Conservation (phyloP, 139 green algal genomes). For the Chlorella sp. region DNA sequence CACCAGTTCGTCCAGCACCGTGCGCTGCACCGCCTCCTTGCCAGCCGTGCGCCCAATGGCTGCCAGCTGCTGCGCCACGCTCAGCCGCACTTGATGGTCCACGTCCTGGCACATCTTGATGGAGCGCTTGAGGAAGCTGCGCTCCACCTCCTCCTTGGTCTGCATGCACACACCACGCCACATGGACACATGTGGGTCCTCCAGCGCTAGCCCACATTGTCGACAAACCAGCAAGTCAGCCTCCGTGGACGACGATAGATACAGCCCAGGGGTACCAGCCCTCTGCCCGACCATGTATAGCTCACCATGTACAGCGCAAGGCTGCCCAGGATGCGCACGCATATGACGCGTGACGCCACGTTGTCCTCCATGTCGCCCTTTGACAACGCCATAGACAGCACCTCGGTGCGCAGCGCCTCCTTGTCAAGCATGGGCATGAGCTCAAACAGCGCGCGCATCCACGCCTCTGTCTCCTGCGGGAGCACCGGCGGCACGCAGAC, state of each 20-base stretch:
- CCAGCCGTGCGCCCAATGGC: slow-evolving; percentile 15
- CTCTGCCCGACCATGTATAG: no score
- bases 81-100: slow-evolving; percentile 24
- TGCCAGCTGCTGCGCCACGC: slow-evolving; percentile 21
- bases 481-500: no score
- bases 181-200: neutral
- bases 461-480: slow-evolving; percentile 38
- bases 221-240: no score
- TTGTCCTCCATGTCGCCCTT: slow-evolving; percentile 40
- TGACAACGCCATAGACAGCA: slow-evolving; percentile 30
- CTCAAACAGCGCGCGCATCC: slow-evolving; percentile 30
- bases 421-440: slow-evolving; percentile 37
- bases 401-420: slow-evolving; percentile 32
- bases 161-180: neutral
- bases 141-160: slow-evolving; percentile 33
- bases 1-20: slow-evolving; percentile 37
- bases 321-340: slow-evolving; percentile 27
- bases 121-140: slow-evolving; percentile 31
- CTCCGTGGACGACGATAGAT: no score
- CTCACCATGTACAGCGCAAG: slow-evolving; percentile 28
- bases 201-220: neutral
- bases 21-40: slow-evolving; percentile 10
- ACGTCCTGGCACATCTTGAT: slow-evolving; percentile 44
- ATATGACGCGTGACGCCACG: slow-evolving; percentile 28
- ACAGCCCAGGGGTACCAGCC: no score